phyloP scores from a whole-genome alignment of 208 protist genomes.

The Acanthamoeba royreba region DNA sequence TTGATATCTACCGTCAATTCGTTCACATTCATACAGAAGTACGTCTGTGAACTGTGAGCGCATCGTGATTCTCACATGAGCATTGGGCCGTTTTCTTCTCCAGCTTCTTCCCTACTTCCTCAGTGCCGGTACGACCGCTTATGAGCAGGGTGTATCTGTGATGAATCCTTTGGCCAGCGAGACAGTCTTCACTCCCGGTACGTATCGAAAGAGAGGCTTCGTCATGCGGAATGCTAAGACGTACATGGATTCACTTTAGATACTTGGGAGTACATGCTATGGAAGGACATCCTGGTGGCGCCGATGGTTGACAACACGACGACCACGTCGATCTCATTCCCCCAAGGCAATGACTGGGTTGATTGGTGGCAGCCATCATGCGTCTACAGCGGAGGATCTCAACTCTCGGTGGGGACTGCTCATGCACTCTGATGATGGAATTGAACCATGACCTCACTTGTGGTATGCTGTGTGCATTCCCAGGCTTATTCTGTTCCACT shows the following conservation, averaged over 20 bases:
- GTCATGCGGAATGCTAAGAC: neutral
- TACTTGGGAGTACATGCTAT: neutral
- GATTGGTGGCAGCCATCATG: constrained; percentile 37
- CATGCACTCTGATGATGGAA: too few species aligned
- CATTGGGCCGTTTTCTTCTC: neutral
- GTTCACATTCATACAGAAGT: constrained; percentile 47
- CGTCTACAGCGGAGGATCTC: neutral
- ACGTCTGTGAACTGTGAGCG: too few species aligned
- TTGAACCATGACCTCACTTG: neutral
- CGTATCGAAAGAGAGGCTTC: too few species aligned
- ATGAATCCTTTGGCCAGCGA: neutral
- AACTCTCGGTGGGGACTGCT: neutral
- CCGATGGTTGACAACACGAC: constrained; percentile 45
- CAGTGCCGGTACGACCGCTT: neutral
- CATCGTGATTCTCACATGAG: neutral
- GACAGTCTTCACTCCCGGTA: neutral
- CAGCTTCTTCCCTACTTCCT: constrained; percentile 36
- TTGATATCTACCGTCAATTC: constrained; percentile 47
- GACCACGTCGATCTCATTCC: constrained; percentile 14
- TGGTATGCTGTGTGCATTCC: neutral
- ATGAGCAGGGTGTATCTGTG: neutral
- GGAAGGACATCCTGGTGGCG: constrained; percentile 44
- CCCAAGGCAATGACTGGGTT: constrained; percentile 27
- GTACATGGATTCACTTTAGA: neutral
- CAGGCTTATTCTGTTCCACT: neutral